phyloP scores from a whole-genome alignment of 2,329 filamentous ascomycete species.

The Chrysoporthe austroafricana region DNA sequence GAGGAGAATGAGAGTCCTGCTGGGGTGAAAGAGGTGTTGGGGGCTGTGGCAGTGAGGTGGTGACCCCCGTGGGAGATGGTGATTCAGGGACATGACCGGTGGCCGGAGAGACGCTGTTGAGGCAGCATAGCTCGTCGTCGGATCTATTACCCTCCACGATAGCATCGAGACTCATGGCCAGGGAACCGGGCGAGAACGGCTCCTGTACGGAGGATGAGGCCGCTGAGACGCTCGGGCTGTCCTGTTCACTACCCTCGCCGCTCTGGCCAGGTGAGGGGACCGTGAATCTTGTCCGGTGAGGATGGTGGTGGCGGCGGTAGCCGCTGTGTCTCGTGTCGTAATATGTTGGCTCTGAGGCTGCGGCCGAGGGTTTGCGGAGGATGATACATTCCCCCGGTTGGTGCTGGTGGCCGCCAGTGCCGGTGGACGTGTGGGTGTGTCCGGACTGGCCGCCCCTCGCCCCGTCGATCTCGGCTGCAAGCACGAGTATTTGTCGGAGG shows the following conservation, averaged over 20 bases:
- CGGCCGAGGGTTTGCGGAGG: slow-evolving; percentile 4
- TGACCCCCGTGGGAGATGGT: not conserved
- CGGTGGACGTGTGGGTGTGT: no score
- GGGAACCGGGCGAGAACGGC: slow-evolving; percentile 20
- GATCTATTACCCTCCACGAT: slow-evolving; percentile 14
- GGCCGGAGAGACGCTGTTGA: slow-evolving; percentile 11
- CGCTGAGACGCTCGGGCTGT: slow-evolving; percentile 1
- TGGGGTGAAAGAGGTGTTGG: no score
- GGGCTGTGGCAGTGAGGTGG: not conserved
- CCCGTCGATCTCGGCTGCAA: slow-evolving; percentile 21
- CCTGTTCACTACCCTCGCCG: slow-evolving; percentile 1
- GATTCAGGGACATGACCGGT: not conserved
- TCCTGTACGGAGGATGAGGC: slow-evolving; percentile 21
- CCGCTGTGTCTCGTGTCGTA: not conserved
- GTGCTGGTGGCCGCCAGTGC: not conserved
- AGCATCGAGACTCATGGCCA: slow-evolving; percentile 25
- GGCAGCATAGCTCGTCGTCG: slow-evolving; percentile 9
- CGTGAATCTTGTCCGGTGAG: no score
- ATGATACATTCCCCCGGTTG: slow-evolving; percentile 16
- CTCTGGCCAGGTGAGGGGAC: not conserved
- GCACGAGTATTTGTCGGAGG: slow-evolving; percentile 17
- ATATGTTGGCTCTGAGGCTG: not conserved
- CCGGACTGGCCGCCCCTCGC: not conserved
- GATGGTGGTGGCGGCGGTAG: not conserved
- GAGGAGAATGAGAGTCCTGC: no score